A percentile compares a stretch with the other conserved stretches of the same genome.
phyloP scores from a whole-genome alignment of 1,139 yeast genomes.

The Protomyces gravidus region DNA sequence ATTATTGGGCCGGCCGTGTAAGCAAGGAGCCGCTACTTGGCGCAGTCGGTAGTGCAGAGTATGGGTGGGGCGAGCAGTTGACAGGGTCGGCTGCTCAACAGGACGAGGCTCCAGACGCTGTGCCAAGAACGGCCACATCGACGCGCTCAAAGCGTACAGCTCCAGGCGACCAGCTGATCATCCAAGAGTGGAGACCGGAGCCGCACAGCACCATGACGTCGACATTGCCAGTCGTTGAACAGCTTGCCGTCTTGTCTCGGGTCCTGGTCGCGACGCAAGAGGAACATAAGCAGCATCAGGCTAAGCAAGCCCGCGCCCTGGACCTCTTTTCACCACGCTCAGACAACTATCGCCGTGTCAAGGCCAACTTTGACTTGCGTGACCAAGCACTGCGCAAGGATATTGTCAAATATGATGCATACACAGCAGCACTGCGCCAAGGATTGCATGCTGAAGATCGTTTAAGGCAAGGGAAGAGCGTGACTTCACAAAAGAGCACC shows the following conservation, averaged over 20 bases:
- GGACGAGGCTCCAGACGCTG: neutral
- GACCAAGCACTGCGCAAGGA: conserved; percentile 39
- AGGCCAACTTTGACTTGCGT: conserved; percentile 41
- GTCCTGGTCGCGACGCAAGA: conserved; percentile 36
- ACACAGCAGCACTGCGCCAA: conserved; percentile 30
- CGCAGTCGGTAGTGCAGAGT: conserved; percentile 68
- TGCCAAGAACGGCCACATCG: neutral
- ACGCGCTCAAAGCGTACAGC: neutral
- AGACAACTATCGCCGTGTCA: conserved; percentile 38
- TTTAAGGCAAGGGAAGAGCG: neutral
- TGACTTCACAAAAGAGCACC: neutral
- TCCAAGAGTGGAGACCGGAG: conserved; percentile 41
- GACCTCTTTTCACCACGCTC: conserved; percentile 36
- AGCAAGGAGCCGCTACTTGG: conserved; percentile 68
- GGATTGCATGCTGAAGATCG: neutral
- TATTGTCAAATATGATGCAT: conserved; percentile 39
- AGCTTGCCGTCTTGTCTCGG: conserved; percentile 36
- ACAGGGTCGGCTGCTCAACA: neutral
- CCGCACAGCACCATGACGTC: conserved; percentile 38
- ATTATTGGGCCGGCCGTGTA: conserved; percentile 84
- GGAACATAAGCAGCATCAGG: conserved; percentile 38
- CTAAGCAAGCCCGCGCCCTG: conserved; percentile 35
- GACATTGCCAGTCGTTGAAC: conserved; percentile 36
- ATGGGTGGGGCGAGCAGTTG: conserved; percentile 61
- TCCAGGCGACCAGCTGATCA: conserved; percentile 37